A percentile compares a stretch with the other conserved stretches of the same genome.
Evolutionary conservation across 805 yeast species (phyloP).

Genomic region (Scheffersomyces coipomensis): DNA sequence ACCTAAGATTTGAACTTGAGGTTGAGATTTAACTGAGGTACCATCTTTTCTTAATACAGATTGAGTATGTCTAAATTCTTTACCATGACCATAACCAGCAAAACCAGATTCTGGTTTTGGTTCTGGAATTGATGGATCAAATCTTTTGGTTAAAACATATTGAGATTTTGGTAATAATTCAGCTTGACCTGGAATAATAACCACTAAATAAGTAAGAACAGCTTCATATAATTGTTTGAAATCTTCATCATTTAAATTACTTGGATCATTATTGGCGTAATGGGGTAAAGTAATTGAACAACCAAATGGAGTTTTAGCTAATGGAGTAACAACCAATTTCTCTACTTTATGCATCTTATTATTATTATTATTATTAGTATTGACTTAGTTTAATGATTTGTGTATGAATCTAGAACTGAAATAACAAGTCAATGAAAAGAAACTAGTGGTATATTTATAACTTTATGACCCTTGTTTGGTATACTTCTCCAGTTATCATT

Average conservation of each 20-base stretch:
- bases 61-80: conserved; percentile 52
- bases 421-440: too few relatives aligned
- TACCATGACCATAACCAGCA: conserved; percentile 82
- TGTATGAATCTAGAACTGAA: too few relatives aligned
- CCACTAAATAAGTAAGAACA: conserved; percentile 64
- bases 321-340: conserved; percentile 39
- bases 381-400: too few relatives aligned
- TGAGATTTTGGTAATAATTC: conserved; percentile 71
- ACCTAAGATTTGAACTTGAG: conserved; percentile 89
- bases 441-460: too few relatives aligned
- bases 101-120: conserved; percentile 29
- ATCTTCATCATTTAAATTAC: conserved; percentile 61
- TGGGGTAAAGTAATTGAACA: conserved; percentile 64
- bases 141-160: conserved; percentile 69
- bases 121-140: conserved; percentile 65
- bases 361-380: too few relatives aligned
- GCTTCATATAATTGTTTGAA: conserved; percentile 63
- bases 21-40: conserved; percentile 72
- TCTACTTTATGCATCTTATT: conserved; percentile 17
- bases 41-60: conserved; percentile 81
- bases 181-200: conserved; percentile 73
- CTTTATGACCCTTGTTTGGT: too few relatives aligned
- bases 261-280: conserved; percentile 69
- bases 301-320: conserved; percentile 59
- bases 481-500: too few relatives aligned